Base-by-base conservation (phyloP, 495 filamentous ascomycete species). In the Lineolata rhizophorae region DNA sequence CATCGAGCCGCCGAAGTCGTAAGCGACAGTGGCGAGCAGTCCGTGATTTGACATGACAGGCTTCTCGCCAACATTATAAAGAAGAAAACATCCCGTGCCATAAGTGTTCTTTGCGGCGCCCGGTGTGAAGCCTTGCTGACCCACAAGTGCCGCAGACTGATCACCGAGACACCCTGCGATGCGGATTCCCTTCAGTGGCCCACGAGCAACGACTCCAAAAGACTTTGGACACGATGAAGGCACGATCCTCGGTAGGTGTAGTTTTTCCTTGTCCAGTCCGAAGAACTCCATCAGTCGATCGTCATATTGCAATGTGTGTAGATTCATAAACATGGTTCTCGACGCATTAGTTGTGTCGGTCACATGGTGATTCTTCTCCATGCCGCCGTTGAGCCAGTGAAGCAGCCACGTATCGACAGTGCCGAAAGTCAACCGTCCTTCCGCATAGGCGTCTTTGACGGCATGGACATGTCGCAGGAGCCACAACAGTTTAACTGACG, bases 21-120 rank as follows among this genome's bases (percentile, higher is more conserved):
- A 84, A 10, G 78, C 85, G 13, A 95, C 76, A 0, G 85, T 95
- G 20, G 76, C 74, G 19, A 95, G 60, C 27, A 95, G 60, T 19
- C 85, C 85, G 46, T 87, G 79, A 38, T 71, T 75, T 18, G 85
- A 93, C 35, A 92, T 76, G 27, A 93, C 83, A 2, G 85, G 84
- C 54, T 82, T 75, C 17, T 72, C 64, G 31, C 85, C 85, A 33
- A 91, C 82, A 47, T 95, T 93, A 48, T 91, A 93, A 2, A 95
- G 64, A 34, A 95, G 61, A 59, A 95, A 95, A 51, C 84, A 92
- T 18, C 85, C 85, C 2, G 85, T 95, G 25, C 85, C 85, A 39
- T 93, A 95, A 1, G 85, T 95, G 49, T 93, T 93, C 61, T 95
- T 95, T 24, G 85, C 85, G 40, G 64, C 64, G 30, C 85, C 85